Conservation (phyloP, 1,284 basidiomycete genomes). For the Entoloma clypeatum region DNA sequence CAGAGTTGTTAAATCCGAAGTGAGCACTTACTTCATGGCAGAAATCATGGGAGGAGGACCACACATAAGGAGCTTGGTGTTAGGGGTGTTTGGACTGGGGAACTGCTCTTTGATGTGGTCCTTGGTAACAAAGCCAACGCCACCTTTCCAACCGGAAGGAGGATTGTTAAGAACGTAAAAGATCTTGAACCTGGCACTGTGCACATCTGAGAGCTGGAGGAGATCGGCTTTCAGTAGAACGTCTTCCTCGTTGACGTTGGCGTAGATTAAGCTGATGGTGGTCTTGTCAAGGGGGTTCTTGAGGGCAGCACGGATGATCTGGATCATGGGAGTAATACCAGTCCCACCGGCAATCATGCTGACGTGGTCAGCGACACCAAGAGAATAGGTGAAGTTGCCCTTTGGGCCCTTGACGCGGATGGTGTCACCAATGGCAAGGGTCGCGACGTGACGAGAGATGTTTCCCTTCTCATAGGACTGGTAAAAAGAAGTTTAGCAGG, state of each 20-base stretch:
- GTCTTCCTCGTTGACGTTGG: slow-evolving; percentile 89
- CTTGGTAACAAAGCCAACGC: slow-evolving; percentile 89
- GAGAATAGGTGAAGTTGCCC: slow-evolving; percentile 83
- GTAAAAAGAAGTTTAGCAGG: slow-evolving; percentile 5
- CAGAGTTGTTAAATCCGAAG: slow-evolving; percentile 12
- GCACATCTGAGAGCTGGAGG: slow-evolving; percentile 68
- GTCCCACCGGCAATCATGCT: slow-evolving; percentile 97
- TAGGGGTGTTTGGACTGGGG: slow-evolving; percentile 50
- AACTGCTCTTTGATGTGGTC: slow-evolving; percentile 86
- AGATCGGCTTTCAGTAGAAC: slow-evolving; percentile 87
- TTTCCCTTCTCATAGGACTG: slow-evolving; percentile 97
- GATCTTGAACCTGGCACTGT: slow-evolving; percentile 75
- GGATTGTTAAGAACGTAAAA: slow-evolving; percentile 94
- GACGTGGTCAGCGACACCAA: slow-evolving; percentile 68
- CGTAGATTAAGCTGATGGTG: slow-evolving; percentile 85
- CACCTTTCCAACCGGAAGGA: slow-evolving; percentile 82
- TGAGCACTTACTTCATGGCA: slow-evolving; percentile 84
- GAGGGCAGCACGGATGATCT: slow-evolving; percentile 88
- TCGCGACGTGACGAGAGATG: slow-evolving; percentile 82
- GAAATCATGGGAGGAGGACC: slow-evolving; percentile 96
- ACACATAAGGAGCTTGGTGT: slow-evolving; percentile 85
- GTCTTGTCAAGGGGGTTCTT: slow-evolving; percentile 86
- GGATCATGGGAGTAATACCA: slow-evolving; percentile 97
- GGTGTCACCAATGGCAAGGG: slow-evolving; percentile 81
- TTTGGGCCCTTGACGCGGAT: slow-evolving; percentile 94